These are phyloP conservation scores for Pseudopithomyces maydicus DNA, from an alignment of 2,329 filamentous ascomycete species.

Conservation along the genomic window DNA sequence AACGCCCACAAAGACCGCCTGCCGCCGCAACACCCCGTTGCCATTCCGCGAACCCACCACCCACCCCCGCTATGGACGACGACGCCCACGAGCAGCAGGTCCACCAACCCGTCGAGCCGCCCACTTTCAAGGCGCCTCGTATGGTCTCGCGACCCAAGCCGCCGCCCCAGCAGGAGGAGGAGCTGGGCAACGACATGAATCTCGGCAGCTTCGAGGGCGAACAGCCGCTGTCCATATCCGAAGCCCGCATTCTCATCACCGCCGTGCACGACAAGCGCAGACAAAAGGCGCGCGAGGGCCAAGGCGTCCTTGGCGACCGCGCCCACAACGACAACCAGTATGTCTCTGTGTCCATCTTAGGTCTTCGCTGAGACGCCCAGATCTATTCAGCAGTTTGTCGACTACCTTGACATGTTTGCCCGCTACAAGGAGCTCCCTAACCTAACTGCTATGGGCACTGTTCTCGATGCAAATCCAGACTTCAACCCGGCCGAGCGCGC, in stretches of 20 bases:
- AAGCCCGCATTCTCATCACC: conserved; percentile 89
- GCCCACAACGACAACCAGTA: conserved; percentile 60
- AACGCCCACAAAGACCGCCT: conserved; percentile 4
- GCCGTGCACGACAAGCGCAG: conserved; percentile 82
- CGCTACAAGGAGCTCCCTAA: conserved; percentile 96
- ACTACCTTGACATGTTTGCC: conserved; percentile 92
- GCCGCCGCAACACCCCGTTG: neutral
- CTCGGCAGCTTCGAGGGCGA: conserved; percentile 94
- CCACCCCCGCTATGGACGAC: conserved; percentile 35
- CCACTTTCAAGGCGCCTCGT: conserved; percentile 37
- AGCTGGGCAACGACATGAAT: conserved; percentile 78
- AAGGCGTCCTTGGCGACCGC: conserved; percentile 79
- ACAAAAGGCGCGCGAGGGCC: conserved; percentile 61
- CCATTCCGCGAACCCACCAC: neutral
- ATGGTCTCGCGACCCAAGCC: conserved; percentile 59
- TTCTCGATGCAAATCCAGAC: conserved; percentile 78
- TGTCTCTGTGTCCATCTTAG: conserved; percentile 20
- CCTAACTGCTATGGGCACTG: conserved; percentile 88
- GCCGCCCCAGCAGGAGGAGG: conserved; percentile 77
- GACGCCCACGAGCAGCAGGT: conserved; percentile 27
- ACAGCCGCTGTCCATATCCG: conserved; percentile 88
- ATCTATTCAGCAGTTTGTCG: conserved; percentile 84
- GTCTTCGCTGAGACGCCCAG: conserved; percentile 45
- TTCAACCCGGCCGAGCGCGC: conserved; percentile 92
- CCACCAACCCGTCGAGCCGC: conserved; percentile 20